phyloP scores from a whole-genome alignment of 164 flowering plant species.

The Nelumbo lutea region DNA sequence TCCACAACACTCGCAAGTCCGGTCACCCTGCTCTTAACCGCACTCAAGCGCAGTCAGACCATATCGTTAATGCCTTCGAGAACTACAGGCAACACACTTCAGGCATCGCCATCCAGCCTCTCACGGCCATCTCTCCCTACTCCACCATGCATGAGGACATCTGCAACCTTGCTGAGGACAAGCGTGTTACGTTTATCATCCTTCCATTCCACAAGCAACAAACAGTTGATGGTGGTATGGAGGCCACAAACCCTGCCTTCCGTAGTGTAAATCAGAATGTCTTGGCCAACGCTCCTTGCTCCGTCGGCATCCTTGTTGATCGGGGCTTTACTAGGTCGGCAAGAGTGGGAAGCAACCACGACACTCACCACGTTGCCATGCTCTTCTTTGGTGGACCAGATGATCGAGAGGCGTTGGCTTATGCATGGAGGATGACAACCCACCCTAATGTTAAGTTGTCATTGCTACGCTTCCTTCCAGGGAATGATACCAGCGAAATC shows the following conservation, averaged over 20 bases:
- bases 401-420: constrained; percentile 19
- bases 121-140: constrained; percentile 23
- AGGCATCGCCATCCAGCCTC: constrained; percentile 2
- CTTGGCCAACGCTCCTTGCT: constrained; percentile 19
- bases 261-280: constrained; percentile 11
- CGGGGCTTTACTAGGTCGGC: constrained; percentile 21
- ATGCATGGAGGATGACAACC: constrained; percentile 16
- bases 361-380: constrained; percentile 9
- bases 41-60: constrained; percentile 15
- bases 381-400: constrained; percentile 26
- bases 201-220: constrained; percentile 6
- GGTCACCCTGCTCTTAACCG: constrained; percentile 1
- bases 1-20: not conserved
- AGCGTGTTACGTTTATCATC: constrained; percentile 8
- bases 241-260: constrained; percentile 7
- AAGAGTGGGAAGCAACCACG: not conserved
- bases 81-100: too few species aligned
- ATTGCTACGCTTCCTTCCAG: constrained; percentile 11
- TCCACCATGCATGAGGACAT: constrained; percentile 22
- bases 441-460: constrained; percentile 15
- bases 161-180: constrained; percentile 10
- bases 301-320: constrained; percentile 24
- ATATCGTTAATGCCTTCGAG: constrained; percentile 3
- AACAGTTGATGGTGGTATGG: not conserved
- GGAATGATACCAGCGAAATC: not conserved